Evolutionary conservation across 2,329 filamentous ascomycete genomes (phyloP), one percentile per base, ranked within the genome.

Genomic region (Trichoderma simmonsii): DNA sequence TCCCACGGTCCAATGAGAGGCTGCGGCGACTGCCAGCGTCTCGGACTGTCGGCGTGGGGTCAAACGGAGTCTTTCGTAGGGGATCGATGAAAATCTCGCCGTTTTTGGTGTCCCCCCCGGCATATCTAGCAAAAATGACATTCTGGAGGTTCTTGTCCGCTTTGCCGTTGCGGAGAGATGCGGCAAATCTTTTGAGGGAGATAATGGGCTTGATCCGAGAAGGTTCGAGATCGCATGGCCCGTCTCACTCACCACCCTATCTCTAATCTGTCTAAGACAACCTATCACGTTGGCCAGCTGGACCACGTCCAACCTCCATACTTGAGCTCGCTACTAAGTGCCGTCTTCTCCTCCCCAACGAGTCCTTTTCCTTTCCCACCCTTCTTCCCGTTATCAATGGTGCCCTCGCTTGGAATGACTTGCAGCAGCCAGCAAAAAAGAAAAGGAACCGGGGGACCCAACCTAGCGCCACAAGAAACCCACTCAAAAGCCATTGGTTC

Each of bases 1-100:
- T 7, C 5, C 9, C 9, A 21, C 9, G 39, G 28, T 26, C 63
- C 63, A 66, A 66, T 66, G 30, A 57, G 48, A 18, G 66, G 57
- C 66, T 34, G 4, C 39, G 15, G n/a, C n/a, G n/a, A 54, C 66
- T 32, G 18, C 39, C 32, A 57, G 12, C 28, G 18, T 34, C 36
- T 36, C 66, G 66, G 66, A 51, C 57, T 51, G 57, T 69, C 66
- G 66, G 66, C 57, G 66, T 69, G 66, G 66, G 66, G 34, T 26
- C 32, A 32, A 59, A n/a, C 56, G 28, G 39, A 21, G 30, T 61
- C 18, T 3, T 39, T 43, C 15, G 66, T 39, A 34, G 36, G 24
- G 24, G 26, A 24, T 48, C 56, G 26, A 61, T 34, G 66, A 69
- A 61, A 34, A 69, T 60, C 26, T 61, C 56, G 30, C 34, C 64